Percentiles rank a stretch among this genome's conserved stretches.
Conservation (phyloP, 768 basidiomycete genomes). For the Hygrocybe punicea region DNA sequence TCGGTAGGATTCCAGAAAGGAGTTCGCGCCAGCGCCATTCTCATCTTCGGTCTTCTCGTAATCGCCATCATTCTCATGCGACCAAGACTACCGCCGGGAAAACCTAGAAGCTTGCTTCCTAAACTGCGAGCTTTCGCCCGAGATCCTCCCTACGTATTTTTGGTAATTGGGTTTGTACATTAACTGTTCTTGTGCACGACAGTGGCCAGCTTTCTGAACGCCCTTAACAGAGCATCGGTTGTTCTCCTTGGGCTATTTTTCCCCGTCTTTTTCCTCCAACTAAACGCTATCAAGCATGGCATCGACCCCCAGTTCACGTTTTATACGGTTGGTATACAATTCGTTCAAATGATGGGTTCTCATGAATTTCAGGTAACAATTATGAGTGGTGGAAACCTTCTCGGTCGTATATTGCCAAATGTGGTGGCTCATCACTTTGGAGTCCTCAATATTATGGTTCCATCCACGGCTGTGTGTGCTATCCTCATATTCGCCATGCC, state of each 20-base stretch:
- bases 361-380: slow-evolving; percentile 34
- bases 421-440: slow-evolving; percentile 30
- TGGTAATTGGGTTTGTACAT: slow-evolving; percentile 40
- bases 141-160: slow-evolving; percentile 45
- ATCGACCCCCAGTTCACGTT: slow-evolving; percentile 49
- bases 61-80: slow-evolving; percentile 34
- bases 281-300: slow-evolving; percentile 48
- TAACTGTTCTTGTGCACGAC: not conserved
- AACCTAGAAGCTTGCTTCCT: slow-evolving; percentile 27
- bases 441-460: slow-evolving; percentile 32
- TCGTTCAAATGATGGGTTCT: not conserved
- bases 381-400: slow-evolving; percentile 34
- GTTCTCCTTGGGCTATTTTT: slow-evolving; percentile 33
- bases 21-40: slow-evolving; percentile 47
- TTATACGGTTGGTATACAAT: slow-evolving; percentile 43
- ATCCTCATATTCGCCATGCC: slow-evolving; percentile 38
- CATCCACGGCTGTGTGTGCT: slow-evolving; percentile 23
- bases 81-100: slow-evolving; percentile 40
- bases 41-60: slow-evolving; percentile 37
- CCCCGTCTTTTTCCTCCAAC: slow-evolving; percentile 56
- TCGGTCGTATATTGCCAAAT: slow-evolving; percentile 38
- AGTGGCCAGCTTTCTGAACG: not conserved
- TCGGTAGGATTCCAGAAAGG: slow-evolving; percentile 51
- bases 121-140: slow-evolving; percentile 35
- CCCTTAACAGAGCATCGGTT: not conserved